Conservation (phyloP, 192 early-diverging fungal genomes). For the Borealophlyctis nickersoniae region DNA sequence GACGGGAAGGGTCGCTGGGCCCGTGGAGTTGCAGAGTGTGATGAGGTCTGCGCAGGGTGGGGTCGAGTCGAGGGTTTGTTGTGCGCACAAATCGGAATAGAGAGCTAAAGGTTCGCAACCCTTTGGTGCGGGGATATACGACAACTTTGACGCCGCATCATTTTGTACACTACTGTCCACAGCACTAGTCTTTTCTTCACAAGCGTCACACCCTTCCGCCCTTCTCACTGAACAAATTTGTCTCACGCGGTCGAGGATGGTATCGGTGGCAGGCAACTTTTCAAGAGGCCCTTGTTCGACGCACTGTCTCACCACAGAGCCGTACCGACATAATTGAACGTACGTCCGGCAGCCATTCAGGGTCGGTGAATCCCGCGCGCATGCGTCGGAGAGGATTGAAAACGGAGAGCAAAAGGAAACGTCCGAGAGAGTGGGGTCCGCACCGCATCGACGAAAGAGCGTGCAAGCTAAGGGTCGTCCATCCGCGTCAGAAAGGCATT, state of each 20-base stretch:
- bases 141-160: too few species aligned
- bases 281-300: not conserved
- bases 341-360: not conserved
- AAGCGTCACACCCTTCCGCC: not conserved
- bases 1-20: too few species aligned
- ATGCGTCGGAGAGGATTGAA: not conserved
- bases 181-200: too few species aligned
- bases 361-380: not conserved
- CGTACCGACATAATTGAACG: not conserved
- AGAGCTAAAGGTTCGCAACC: not conserved
- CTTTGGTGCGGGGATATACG: not conserved
- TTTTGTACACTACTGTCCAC: too few species aligned
- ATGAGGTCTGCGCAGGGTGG: not conserved
- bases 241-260: not conserved
- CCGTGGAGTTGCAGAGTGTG: not conserved
- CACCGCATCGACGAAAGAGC: not conserved
- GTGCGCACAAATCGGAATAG: not conserved
- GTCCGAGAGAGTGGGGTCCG: not conserved
- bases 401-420: not conserved
- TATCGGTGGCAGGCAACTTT: not conserved
- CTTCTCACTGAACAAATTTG: not conserved
- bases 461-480: not conserved
- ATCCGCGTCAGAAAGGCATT: not conserved
- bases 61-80: not conserved
- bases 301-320: not conserved